Evolutionary conservation across 257 asterid genomes (phyloP), one percentile per base, ranked within the genome.

Genomic region (Capsicum chinense): DNA sequence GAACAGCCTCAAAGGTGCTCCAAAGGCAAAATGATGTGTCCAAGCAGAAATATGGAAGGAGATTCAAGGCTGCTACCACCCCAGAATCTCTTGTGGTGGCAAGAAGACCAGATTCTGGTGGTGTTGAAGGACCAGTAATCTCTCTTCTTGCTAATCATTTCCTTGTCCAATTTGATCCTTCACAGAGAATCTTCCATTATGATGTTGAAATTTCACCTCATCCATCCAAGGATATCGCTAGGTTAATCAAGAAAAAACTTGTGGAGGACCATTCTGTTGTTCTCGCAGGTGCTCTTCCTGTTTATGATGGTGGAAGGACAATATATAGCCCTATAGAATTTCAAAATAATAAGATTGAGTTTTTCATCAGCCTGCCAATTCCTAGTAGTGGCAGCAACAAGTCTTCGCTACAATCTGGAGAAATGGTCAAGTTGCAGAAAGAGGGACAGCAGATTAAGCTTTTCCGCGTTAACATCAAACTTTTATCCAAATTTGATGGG

Each of bases 31-130:
- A 86, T 82, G 85, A 37, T 74, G 62, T 76, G 48, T 73, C 68
- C 54, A 85, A 62, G 6, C 87, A 89, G 85, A 86, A 79, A 50
- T 87, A 84, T 85, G 91, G 87, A 79, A 85, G 91, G 88, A 87
- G 83, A 71, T 16, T 21, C 48, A 69, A 54, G 57, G 88, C 88
- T 48, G n/a, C 80, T 14, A 83, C 88, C 21, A 83, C 87, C 57
- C 84, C 85, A 73, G 86, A 83, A 56, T 17, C 92, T 73, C 60
- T 88, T 58, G 73, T 88, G 87, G 90, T 96, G 85, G 97, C 98
- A 81, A 93, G 87, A 87, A 94, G 99, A 80, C 99, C 99, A 17
- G 99, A 96, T 74, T 90, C 91, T 66, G 99, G 99, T 82, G 99
- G 99, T 58, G 89, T 90, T 6, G 97, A 94, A 90, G 99, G 99